Evolutionary conservation across 345 rosid species (phyloP), one percentile per base, ranked within the genome.

Genomic region (Atalantia buxifolia): DNA sequence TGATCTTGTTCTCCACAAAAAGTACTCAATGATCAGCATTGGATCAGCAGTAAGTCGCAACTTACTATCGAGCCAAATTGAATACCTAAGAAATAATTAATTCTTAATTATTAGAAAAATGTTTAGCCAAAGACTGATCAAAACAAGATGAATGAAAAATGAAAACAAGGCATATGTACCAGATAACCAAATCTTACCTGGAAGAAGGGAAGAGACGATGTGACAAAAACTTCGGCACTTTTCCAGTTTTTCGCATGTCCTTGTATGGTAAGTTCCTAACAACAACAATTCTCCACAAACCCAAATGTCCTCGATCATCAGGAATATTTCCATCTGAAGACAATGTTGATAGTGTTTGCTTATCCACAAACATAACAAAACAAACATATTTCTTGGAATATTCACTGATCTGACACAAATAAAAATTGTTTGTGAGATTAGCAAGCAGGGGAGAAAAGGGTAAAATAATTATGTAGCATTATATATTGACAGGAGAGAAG

Each of bases 201-300:
- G 99, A 87, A 82, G 95, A 91, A 85, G 97, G 98, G 82, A 96
- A 95, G 74, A 95, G 95, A 71, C 97, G 97, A 79, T 95, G 99
- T 24, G 96, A 83, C 75, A 95, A 85, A 76, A 96, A 89, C 69
- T 92, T 96, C 16, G 99, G 99, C 85, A 96, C 97, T 66, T 96
- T 96, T 63, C 99, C 98, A 42, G 95, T 90, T 81, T 92, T 94
- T 65, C 95, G 78, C 94, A 94, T 87, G 80, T 96, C 94, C 13
- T 86, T 59, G 78, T 89, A 94, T 21, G 99, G 99, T 66, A 91
- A 79, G 83, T 91, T 91, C 80, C 76, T 91, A 69, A 91, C 98
- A 7, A 89, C 89, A 61, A 95, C 91, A 78, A 90, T 80, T 84
- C 84, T 92, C 99, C 99, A 96, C 40, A 94, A 78, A 79, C 99